Conservation (phyloP, 257 asterid species). For the Solanum rostratum region DNA sequence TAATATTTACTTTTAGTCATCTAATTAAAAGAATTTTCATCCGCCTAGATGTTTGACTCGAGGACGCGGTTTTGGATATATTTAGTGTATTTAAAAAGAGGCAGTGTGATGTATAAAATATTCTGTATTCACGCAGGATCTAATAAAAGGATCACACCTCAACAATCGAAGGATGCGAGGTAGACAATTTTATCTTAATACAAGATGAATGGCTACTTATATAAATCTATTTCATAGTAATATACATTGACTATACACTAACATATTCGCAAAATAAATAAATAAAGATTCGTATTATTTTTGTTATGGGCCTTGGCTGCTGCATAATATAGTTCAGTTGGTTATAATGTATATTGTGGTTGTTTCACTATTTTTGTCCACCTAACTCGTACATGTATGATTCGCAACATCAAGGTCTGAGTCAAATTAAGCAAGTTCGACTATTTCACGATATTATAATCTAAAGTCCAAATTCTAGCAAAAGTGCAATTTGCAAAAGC, state of each 20-base stretch:
- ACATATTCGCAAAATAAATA: background rate
- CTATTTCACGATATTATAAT: background rate
- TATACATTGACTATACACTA: background rate
- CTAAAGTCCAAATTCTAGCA: background rate
- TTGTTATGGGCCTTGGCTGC: background rate
- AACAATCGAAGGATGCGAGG: background rate
- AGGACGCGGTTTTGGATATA: too few species aligned
- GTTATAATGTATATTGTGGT: background rate
- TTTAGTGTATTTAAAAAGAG: too few species aligned
- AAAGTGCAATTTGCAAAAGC: background rate
- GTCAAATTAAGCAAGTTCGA: background rate
- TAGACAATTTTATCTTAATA: background rate
- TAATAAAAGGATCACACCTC: background rate
- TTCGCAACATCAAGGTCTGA: background rate
- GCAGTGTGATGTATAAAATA: background rate
- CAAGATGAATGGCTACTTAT: background rate
- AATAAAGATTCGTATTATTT: background rate
- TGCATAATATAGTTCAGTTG: background rate
- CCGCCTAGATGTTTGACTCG: too few species aligned
- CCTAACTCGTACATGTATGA: background rate
- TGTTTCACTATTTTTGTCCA: background rate
- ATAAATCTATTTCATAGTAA: background rate
- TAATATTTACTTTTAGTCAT: background rate
- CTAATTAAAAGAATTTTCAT: background rate
- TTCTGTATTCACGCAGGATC: fast-evolving